Evolutionary conservation across 352 stramenopile species (phyloP), one percentile per base, ranked within the genome.

Genomic region (Pythium rhizo-oryzae): DNA sequence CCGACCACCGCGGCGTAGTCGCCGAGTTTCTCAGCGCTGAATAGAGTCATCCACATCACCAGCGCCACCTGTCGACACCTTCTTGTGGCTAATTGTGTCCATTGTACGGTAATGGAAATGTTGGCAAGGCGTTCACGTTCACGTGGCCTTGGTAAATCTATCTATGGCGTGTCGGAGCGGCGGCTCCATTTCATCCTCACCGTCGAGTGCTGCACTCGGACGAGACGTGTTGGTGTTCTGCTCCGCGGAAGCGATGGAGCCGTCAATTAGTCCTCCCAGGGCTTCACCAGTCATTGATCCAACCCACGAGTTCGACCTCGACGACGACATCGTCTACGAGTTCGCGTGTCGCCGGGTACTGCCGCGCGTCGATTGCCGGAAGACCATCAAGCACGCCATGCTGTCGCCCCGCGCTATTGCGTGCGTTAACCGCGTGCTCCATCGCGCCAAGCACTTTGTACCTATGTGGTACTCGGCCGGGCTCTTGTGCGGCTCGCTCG

Each of bases 1-100:
- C 88, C 16, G 90, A 97, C 59, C 90, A 97, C 71, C 87, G 88
- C 37, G 90, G 78, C 24, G 80, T 97, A 33, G 74, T 97, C 25
- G 84, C 82, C 4, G 80, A 91, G 65, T 90, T 96, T 33, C 28
- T 33, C 28, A 33, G 28, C n/a, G n/a, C n/a, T n/a, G n/a, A n/a
- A n/a, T n/a, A n/a, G n/a, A n/a, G n/a, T n/a, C n/a, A n/a, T n/a
- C n/a, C n/a, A n/a, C n/a, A n/a, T n/a, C n/a, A n/a, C n/a, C n/a
- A n/a, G n/a, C n/a, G n/a, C n/a, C n/a, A n/a, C n/a, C n/a, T n/a
- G n/a, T n/a, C n/a, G n/a, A n/a, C n/a, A n/a, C n/a, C n/a, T n/a
- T n/a, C n/a, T n/a, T 15, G 23, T 28, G 30, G 13, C 33, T 24
- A 59, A 28, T 24, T 50, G 5, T 8, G 16, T 24, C 7, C n/a